Evolutionary conservation across 225 moss, liverwort and hornwort species (phyloP), one percentile per base, ranked within the genome.

Genomic region (Straminergon stramineum): DNA sequence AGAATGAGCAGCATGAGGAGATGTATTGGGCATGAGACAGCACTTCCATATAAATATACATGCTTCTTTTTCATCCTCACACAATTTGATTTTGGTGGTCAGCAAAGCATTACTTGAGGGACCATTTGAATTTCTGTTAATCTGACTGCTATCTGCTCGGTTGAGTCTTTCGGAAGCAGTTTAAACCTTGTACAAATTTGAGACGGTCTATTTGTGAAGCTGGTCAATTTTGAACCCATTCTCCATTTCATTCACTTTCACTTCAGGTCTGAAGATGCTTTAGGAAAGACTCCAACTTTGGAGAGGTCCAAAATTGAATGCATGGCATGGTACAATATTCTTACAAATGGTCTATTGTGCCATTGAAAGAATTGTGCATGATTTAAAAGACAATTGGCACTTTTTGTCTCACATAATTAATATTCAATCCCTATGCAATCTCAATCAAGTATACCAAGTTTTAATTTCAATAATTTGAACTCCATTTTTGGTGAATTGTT

Each of bases 1-100:
- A 88, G 90, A 92, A 95, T 52, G 94, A 84, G 56, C 90, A 92
- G 41, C 89, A 37, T 87, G 93, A 91, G 93, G 87, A 52, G 97
- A 94, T 70, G 83, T 91, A 52, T 92, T 93, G 45, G 89, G 85
- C 58, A 97, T 94, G 91, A 93, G 92, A 65, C 91, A 89, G 28
- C 90, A 91, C 66, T 92, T 88, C 62, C 94, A 91, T 83, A 93
- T 93, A 85, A 96, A 95, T 53, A 26, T 65, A 17, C 64, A 51
- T 51, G 48, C 7, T 10, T 34, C 48, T 22, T 82, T 51, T 32
- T 39, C 61, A 20, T 20, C 30, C 30, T 51, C 10, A 23, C 82
- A 21, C 82, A 45, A 65, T 22, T 15, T 63, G 10, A 51, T 32
- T 48, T 48, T 10, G 48, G 15, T 82, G 22, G 39, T 34, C 10